A percentile compares a stretch with the other conserved stretches of the same genome.
These are phyloP conservation scores for Physcomitrium patens DNA, from an alignment of 225 moss, liverwort and hornwort genomes.

Conservation along the genomic window DNA sequence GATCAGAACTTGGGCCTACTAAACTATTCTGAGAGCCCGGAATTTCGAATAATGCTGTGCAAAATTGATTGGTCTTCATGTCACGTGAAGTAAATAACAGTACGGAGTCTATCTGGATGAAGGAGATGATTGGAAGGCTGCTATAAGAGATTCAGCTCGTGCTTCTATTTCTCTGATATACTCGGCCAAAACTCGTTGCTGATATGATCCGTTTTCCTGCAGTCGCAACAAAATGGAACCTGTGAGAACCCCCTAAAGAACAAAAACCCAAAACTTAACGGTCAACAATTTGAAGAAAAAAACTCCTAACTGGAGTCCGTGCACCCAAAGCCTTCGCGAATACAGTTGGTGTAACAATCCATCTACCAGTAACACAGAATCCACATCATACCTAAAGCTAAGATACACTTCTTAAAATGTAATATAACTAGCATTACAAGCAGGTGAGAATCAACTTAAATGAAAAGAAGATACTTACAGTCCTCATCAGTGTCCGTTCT, in stretches of 20 bases:
- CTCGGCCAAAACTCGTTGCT: slow-evolving; percentile 84
- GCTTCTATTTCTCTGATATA: slow-evolving; percentile 81
- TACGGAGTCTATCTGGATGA: slow-evolving; percentile 40
- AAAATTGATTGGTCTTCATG: slow-evolving; percentile 40
- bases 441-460: neutral
- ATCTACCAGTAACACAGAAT: slow-evolving; percentile 22
- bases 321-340: neutral
- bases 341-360: neutral
- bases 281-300: slow-evolving; percentile 14
- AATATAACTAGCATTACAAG: slow-evolving; percentile 16
- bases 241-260: slow-evolving; percentile 1
- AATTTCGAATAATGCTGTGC: slow-evolving; percentile 37
- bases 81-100: slow-evolving; percentile 11
- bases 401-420: slow-evolving; percentile 2
- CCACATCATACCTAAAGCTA: slow-evolving; percentile 9
- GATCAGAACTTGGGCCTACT: slow-evolving; percentile 6
- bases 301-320: neutral
- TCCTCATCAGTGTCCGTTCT: slow-evolving; percentile 91
- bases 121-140: slow-evolving; percentile 61
- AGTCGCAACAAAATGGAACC: slow-evolving; percentile 14
- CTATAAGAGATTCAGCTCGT: slow-evolving; percentile 63
- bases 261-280: neutral
- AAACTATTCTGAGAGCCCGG: slow-evolving; percentile 15
- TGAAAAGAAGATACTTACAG: slow-evolving; percentile 53
- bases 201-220: slow-evolving; percentile 94